Evolutionary conservation across 1,139 yeast genomes (phyloP), one percentile per base, ranked within the genome.

Genomic region (Nadsonia commutata): DNA sequence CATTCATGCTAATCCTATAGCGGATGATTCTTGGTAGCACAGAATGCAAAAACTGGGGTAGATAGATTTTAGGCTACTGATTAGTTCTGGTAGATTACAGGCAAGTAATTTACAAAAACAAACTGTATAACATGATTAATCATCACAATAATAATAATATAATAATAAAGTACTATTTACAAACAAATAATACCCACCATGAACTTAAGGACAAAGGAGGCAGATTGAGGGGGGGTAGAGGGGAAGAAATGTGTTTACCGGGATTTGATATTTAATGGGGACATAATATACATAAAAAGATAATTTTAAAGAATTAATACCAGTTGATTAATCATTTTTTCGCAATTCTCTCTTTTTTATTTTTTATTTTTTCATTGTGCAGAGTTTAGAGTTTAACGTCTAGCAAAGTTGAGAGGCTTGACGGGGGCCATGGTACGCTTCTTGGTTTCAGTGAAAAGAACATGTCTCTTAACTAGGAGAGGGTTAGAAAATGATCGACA

Each of bases 391-490:
- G n/a, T 9, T 27, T 27, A 27, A 6, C 33, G 33, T 27, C 33
- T 27, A 27, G 33, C 33, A 27, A 27, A 27, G 33, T 27, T 27
- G 33, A 27, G 33, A 16, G 33, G 33, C 33, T 27, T 27, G 16
- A 27, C 33, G 16, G 33, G 33, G n/a, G 33, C 33, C 33, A 27
- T 27, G 16, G 33, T 27, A 27, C 98, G 76, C 71, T 84, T 85
- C 62, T 83, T 82, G 46, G 81, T 76, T 62, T 90, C 98, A 23
- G 78, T 76, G 67, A 90, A 90, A 51, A 90, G 69, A 45, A 93
- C 95, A 65, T 86, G 96, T 51, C 82, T 71, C 56, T 76, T 70
- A 13, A 76, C 85, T 46, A 36, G 40, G 20, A 33, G 17, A 11
- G 40, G 39, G 43, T 31, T 20, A 22, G 7, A 21, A 5, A 21